phyloP scores from a whole-genome alignment of 768 basidiomycete species.

The Lentinus tigrinus region DNA sequence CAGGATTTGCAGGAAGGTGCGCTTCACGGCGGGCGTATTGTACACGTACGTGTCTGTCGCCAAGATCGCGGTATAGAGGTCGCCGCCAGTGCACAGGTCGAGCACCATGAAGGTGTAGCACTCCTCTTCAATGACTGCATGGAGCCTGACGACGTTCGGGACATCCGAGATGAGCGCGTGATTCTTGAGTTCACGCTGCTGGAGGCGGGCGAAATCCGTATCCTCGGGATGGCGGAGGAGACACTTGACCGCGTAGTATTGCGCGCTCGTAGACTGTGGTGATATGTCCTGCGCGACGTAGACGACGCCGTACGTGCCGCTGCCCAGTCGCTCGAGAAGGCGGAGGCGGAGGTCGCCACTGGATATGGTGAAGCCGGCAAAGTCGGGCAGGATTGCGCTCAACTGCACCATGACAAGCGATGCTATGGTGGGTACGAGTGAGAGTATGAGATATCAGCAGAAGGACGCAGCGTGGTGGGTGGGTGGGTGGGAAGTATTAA shows the following conservation, averaged over 20 bases:
- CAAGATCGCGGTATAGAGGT: constrained; percentile 48
- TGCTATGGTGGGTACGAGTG: not conserved
- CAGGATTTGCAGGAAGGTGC: constrained; percentile 51
- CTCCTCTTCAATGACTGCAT: constrained; percentile 26
- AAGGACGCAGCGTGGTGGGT: not conserved
- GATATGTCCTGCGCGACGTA: constrained; percentile 27
- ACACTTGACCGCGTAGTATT: constrained; percentile 28
- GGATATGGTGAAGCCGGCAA: constrained; percentile 19
- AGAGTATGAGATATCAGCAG: not conserved
- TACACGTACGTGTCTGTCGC: constrained; percentile 35
- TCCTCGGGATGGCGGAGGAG: constrained; percentile 22
- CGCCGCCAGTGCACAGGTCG: constrained; percentile 36
- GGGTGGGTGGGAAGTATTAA: not conserved
- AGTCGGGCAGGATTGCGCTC: constrained; percentile 27
- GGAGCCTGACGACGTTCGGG: constrained; percentile 25
- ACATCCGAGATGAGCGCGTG: constrained; percentile 21
- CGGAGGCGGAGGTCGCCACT: constrained; percentile 14
- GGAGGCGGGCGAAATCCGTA: constrained; percentile 16
- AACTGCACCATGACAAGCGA: constrained; percentile 19
- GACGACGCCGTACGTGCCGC: constrained; percentile 30
- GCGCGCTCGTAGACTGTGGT: constrained; percentile 3
- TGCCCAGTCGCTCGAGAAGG: constrained; percentile 20
- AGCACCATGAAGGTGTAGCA: constrained; percentile 32
- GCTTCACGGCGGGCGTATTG: constrained; percentile 43
- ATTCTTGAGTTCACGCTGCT: constrained; percentile 25